Conservation (phyloP, 2,329 filamentous ascomycete species). For the Aspergillus vadensis region DNA sequence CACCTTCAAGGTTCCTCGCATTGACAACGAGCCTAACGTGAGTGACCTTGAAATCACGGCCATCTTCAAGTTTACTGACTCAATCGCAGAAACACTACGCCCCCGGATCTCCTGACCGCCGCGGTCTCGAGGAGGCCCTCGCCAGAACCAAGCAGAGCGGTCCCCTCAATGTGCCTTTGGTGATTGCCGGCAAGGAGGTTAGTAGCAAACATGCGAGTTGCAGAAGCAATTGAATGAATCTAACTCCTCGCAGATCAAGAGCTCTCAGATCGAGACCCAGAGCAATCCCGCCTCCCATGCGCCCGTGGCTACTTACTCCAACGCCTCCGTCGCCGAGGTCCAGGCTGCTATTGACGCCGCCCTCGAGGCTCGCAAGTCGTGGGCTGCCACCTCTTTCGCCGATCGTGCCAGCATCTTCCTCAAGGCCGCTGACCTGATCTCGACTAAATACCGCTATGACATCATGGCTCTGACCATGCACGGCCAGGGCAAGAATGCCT, state of each 20-base stretch:
- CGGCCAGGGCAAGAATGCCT: slow-evolving; percentile 96
- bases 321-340: slow-evolving; percentile 76
- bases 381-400: slow-evolving; percentile 84
- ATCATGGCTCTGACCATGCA: slow-evolving; percentile 96
- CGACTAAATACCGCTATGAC: slow-evolving; percentile 92
- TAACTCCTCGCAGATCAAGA: slow-evolving; percentile 30
- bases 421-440: slow-evolving; percentile 89
- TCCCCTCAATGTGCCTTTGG: slow-evolving; percentile 76
- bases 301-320: slow-evolving; percentile 79
- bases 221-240: neutral
- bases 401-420: slow-evolving; percentile 92
- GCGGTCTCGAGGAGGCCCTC: slow-evolving; percentile 73
- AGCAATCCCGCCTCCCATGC: slow-evolving; percentile 81
- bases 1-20: slow-evolving; percentile 81
- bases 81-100: slow-evolving; percentile 75
- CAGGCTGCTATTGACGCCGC: slow-evolving; percentile 78
- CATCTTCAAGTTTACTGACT: slow-evolving; percentile 7
- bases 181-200: slow-evolving; percentile 81
- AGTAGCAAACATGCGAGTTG: slow-evolving; percentile 24
- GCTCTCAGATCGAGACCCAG: slow-evolving; percentile 57
- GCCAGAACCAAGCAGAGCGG: slow-evolving; percentile 67
- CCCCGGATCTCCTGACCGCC: slow-evolving; percentile 78
- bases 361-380: slow-evolving; percentile 79
- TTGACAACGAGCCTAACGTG: slow-evolving; percentile 95
- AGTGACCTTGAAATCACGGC: slow-evolving; percentile 39